A percentile compares a stretch with the other conserved stretches of the same genome.
These are phyloP conservation scores for Phyllachora maydis DNA, from an alignment of 2,329 filamentous ascomycete genomes.

Conservation along the genomic window DNA sequence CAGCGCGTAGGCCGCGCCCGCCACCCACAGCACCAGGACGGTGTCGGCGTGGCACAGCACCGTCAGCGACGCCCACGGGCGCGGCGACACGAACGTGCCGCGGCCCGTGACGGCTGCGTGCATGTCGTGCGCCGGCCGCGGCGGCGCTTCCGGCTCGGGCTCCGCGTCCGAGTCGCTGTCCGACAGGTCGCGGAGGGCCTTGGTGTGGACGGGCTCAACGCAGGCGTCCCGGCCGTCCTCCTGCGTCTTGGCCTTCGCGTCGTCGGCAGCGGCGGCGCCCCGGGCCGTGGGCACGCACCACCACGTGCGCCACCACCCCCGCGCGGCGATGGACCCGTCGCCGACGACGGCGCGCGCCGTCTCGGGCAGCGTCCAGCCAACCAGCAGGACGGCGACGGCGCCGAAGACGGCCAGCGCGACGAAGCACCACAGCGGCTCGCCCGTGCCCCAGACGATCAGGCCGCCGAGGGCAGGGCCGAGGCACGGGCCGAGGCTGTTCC, in stretches of 20 bases:
- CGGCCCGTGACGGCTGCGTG: too few relatives aligned
- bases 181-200: too few relatives aligned
- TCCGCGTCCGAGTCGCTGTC: too few relatives aligned
- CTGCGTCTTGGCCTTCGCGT: too few relatives aligned
- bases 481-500: slow-evolving; percentile 20
- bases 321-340: slow-evolving; percentile 31
- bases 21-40: slow-evolving; percentile 19
- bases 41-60: slow-evolving; percentile 32
- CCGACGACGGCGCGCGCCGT: slow-evolving; percentile 31
- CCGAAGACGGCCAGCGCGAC: slow-evolving; percentile 37
- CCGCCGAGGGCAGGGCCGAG: slow-evolving; percentile 37
- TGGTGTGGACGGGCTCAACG: too few relatives aligned
- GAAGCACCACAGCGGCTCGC: slow-evolving; percentile 38
- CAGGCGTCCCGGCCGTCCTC: too few relatives aligned
- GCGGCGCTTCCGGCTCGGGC: too few relatives aligned
- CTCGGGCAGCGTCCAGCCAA: slow-evolving; percentile 31
- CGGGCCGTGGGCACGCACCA: too few relatives aligned
- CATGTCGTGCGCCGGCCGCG: too few relatives aligned
- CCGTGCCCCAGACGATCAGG: slow-evolving; percentile 22
- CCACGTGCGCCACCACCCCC: slow-evolving; percentile 25
- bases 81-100: slow-evolving; percentile 22
- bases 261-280: too few relatives aligned
- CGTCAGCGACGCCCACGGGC: slow-evolving; percentile 26
- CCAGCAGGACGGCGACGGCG: slow-evolving; percentile 15
- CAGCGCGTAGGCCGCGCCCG: slow-evolving; percentile 18